phyloP scores from a whole-genome alignment of 2,329 filamentous ascomycete species.

The Amesomyces nigricolor region DNA sequence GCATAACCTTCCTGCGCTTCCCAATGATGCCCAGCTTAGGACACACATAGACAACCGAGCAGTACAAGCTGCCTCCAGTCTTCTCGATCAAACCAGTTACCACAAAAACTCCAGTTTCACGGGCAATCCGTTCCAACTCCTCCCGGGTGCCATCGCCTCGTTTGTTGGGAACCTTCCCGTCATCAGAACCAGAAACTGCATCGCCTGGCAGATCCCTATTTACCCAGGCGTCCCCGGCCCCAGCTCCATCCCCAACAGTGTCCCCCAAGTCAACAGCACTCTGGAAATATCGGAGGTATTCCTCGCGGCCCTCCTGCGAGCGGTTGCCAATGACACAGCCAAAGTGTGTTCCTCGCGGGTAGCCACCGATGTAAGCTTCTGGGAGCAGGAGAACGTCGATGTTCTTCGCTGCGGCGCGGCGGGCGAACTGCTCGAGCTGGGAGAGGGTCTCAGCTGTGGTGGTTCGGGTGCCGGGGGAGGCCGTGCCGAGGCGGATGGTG shows the following conservation, averaged over 20 bases:
- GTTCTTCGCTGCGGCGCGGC: slow-evolving; percentile 49
- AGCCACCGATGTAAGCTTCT: slow-evolving; percentile 87
- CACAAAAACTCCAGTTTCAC: slow-evolving; percentile 74
- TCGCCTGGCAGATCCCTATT: slow-evolving; percentile 44
- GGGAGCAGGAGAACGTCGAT: slow-evolving; percentile 77
- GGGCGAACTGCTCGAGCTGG: slow-evolving; percentile 58
- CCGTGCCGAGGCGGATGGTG: slow-evolving; percentile 49
- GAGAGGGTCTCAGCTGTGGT: slow-evolving; percentile 56
- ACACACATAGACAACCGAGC: slow-evolving; percentile 74
- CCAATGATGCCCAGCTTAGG: slow-evolving; percentile 67
- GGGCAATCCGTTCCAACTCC: slow-evolving; percentile 67
- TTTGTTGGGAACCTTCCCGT: slow-evolving; percentile 31
- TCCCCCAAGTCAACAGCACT: slow-evolving; percentile 79
- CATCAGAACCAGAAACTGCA: slow-evolving; percentile 9
- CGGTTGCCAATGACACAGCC: slow-evolving; percentile 69
- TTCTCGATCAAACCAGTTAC: slow-evolving; percentile 76
- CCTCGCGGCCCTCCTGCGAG: slow-evolving; percentile 64
- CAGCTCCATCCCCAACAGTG: slow-evolving; percentile 53
- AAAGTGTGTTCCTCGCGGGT: slow-evolving; percentile 76
- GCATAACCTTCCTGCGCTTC: slow-evolving; percentile 90
- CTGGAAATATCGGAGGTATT: slow-evolving; percentile 76
- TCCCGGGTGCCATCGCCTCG: slow-evolving; percentile 63
- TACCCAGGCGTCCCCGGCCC: slow-evolving; percentile 69
- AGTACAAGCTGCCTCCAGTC: slow-evolving; percentile 78
- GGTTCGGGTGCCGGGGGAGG: slow-evolving; percentile 48